A percentile compares a stretch with the other conserved stretches of the same genome.
phyloP scores from a whole-genome alignment of 768 basidiomycete genomes.

The Phylloporus sp. region DNA sequence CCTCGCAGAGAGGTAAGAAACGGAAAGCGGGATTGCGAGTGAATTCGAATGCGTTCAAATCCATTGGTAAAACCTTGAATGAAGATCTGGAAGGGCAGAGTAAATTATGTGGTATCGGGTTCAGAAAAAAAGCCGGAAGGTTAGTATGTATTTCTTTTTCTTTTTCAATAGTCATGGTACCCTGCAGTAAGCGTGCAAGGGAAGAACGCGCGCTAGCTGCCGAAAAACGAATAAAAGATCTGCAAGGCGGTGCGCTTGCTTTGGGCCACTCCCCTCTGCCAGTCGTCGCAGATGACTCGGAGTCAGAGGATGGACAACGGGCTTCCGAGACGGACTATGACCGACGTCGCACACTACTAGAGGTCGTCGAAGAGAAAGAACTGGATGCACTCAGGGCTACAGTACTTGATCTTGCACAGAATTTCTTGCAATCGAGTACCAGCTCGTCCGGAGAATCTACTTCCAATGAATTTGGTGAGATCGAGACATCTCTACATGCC shows the following conservation, averaged over 20 bases:
- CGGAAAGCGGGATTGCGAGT: conserved; percentile 72
- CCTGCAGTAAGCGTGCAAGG: conserved; percentile 64
- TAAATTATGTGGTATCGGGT: conserved; percentile 51
- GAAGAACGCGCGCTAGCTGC: conserved; percentile 76
- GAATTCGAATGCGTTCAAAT: conserved; percentile 53
- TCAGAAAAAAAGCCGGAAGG: conserved; percentile 70
- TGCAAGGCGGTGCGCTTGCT: no score
- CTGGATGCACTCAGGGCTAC: conserved; percentile 39
- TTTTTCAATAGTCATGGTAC: background rate
- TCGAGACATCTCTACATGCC: background rate
- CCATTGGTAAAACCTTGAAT: conserved; percentile 51
- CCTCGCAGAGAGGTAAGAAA: conserved; percentile 57
- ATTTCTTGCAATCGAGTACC: conserved; percentile 41
- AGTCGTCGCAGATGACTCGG: conserved; percentile 28
- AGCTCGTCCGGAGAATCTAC: conserved; percentile 1
- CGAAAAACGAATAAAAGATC: conserved; percentile 54
- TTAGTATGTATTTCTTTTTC: conserved; percentile 24
- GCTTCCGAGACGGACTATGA: conserved; percentile 41
- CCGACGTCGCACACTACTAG: conserved; percentile 49
- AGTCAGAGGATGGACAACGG: conserved; percentile 37
- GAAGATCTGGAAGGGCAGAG: conserved; percentile 34
- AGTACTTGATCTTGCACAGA: conserved; percentile 44
- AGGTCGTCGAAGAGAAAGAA: conserved; percentile 41
- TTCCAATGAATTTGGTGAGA: background rate
- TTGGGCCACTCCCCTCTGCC: conserved; percentile 15